Conservation (phyloP, 768 basidiomycete genomes). For the Kondoa subrosea region DNA sequence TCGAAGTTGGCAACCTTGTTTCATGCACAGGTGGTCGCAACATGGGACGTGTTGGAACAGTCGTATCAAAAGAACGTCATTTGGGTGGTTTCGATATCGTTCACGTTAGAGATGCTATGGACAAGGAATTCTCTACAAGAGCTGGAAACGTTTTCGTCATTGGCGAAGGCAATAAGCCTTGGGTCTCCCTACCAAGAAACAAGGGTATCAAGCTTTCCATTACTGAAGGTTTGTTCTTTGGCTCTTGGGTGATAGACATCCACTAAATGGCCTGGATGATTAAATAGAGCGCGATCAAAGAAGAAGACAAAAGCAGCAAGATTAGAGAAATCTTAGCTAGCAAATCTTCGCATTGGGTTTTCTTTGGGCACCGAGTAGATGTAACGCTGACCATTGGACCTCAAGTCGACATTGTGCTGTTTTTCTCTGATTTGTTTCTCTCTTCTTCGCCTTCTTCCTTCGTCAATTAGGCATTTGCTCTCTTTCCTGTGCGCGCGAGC, state of each 20-base stretch:
- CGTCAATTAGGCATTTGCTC: no score
- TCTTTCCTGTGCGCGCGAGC: no score
- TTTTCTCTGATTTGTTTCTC: no score
- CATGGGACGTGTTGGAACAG: conserved; percentile 96
- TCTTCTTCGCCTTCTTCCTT: no score
- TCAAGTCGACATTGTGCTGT: no score
- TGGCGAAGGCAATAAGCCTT: conserved; percentile 85
- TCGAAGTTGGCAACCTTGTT: conserved; percentile 83
- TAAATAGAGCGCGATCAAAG: conserved; percentile 15
- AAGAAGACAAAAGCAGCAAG: conserved; percentile 18
- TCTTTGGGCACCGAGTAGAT: no score
- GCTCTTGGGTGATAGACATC: not conserved
- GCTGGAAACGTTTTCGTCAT: conserved; percentile 96
- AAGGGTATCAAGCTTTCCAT: conserved; percentile 97
- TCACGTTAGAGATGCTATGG: conserved; percentile 86
- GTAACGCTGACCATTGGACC: no score
- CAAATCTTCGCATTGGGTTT: no score
- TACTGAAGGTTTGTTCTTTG: conserved; percentile 44
- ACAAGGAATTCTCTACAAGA: conserved; percentile 92
- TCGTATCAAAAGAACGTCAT: conserved; percentile 92
- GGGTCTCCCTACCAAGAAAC: conserved; percentile 91
- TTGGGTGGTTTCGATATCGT: conserved; percentile 97
- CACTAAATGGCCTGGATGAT: not conserved
- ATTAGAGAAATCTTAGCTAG: no score
- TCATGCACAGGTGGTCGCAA: conserved; percentile 98